A percentile compares a stretch with the other conserved stretches of the same genome.
phyloP scores from a whole-genome alignment of 75 land plant species.

The Adiantum capillusveneris region DNA sequence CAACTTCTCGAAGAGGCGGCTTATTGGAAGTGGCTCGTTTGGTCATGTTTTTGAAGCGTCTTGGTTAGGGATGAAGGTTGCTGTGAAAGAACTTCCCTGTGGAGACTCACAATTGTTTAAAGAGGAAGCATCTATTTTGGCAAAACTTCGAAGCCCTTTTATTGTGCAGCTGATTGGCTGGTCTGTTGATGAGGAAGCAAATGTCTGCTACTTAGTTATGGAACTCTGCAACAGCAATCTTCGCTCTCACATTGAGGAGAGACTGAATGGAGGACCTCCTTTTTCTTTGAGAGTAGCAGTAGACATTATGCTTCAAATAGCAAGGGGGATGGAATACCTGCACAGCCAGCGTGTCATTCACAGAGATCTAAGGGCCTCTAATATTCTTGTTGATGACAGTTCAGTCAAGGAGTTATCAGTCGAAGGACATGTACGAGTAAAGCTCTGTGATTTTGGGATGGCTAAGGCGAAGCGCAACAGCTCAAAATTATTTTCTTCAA shows the following conservation, averaged over 20 bases:
- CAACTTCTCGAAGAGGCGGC: conserved; percentile 33
- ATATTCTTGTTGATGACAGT: conserved; percentile 37
- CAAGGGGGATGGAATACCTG: conserved; percentile 66
- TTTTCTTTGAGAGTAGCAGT: conserved; percentile 46
- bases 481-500: conserved; percentile 9
- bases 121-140: conserved; percentile 26
- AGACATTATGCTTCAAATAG: conserved; percentile 71
- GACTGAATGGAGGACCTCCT: conserved; percentile 19
- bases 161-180: conserved; percentile 37
- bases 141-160: conserved; percentile 49
- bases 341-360: conserved; percentile 48
- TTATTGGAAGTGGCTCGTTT: conserved; percentile 32
- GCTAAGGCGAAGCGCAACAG: conserved; percentile 14
- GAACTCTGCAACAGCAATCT: conserved; percentile 55
- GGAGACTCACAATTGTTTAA: conserved; percentile 31
- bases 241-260: conserved; percentile 34
- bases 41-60: conserved; percentile 41
- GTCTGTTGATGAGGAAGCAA: conserved; percentile 48
- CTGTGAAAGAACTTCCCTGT: conserved; percentile 33
- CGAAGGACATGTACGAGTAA: conserved; percentile 43
- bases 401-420: conserved; percentile 14
- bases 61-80: conserved; percentile 60
- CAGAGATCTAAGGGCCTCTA: conserved; percentile 51
- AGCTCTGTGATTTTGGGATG: conserved; percentile 49
- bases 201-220: conserved; percentile 44